These are phyloP conservation scores for Trichoderma aggressivum DNA, from an alignment of 2,329 filamentous ascomycete genomes.

Conservation along the genomic window DNA sequence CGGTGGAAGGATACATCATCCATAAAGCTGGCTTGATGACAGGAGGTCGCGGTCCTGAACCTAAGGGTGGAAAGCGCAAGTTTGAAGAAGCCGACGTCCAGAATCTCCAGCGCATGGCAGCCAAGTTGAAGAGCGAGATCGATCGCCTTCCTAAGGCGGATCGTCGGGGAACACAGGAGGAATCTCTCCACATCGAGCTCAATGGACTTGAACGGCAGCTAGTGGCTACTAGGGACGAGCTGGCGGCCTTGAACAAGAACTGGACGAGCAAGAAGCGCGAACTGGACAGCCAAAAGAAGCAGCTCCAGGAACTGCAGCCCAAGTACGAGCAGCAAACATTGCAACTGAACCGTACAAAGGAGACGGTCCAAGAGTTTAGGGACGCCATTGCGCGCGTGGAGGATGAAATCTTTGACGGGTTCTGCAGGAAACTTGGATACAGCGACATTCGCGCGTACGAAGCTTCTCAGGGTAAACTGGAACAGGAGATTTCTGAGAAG, in stretches of 20 bases:
- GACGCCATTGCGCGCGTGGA: constrained; percentile 74
- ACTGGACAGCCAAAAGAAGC: constrained; percentile 66
- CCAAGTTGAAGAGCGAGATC: constrained; percentile 74
- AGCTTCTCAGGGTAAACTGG: constrained; percentile 84
- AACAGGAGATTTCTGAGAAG: constrained; percentile 85
- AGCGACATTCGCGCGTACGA: constrained; percentile 89
- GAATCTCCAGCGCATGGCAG: constrained; percentile 71
- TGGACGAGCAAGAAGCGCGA: constrained; percentile 80
- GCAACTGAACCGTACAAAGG: constrained; percentile 59
- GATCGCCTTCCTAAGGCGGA: constrained; percentile 75
- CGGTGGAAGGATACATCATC: constrained; percentile 91
- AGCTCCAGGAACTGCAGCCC: constrained; percentile 72
- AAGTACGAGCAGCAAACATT: constrained; percentile 71
- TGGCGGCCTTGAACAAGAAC: constrained; percentile 77
- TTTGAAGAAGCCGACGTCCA: constrained; percentile 92
- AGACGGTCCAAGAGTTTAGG: constrained; percentile 51
- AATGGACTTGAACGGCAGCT: constrained; percentile 75
- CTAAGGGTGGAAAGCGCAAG: constrained; percentile 70
- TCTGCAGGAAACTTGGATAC: constrained; percentile 85
- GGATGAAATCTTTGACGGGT: constrained; percentile 79
- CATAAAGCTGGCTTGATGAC: constrained; percentile 97
- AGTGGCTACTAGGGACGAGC: constrained; percentile 67
- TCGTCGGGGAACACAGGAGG: constrained; percentile 72
- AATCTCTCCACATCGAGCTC: constrained; percentile 75
- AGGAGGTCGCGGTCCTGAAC: constrained; percentile 77